A percentile compares a stretch with the other conserved stretches of the same genome.
Conservation (phyloP, 768 basidiomycete species). For the Leccinum fibrillosum region DNA sequence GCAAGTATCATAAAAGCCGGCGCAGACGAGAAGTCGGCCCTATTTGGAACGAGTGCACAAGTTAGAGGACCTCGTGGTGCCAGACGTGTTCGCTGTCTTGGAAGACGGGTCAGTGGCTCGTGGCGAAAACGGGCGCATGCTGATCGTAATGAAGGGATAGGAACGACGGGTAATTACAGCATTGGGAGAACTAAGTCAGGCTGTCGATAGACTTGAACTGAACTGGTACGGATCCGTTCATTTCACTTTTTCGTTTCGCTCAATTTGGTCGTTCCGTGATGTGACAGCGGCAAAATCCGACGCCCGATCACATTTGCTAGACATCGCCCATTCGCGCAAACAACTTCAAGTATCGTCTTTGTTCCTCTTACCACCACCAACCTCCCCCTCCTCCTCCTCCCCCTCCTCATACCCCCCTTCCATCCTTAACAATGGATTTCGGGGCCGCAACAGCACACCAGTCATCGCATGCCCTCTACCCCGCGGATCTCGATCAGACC, state of each 20-base stretch:
- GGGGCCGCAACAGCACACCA: conserved; percentile 35
- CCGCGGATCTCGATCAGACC: conserved; percentile 55
- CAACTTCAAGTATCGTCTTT: conserved; percentile 32
- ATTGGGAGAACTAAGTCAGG: background rate
- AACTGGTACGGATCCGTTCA: conserved; percentile 30
- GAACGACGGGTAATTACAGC: conserved; percentile 7
- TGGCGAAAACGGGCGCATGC: conserved; percentile 12
- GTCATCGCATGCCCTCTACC: conserved; percentile 41
- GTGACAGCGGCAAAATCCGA: conserved; percentile 51
- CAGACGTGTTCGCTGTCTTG: conserved; percentile 6
- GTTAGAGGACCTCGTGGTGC: conserved; percentile 1
- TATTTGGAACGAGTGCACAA: conserved; percentile 1
- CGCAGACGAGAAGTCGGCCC: background rate
- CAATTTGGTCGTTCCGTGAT: conserved; percentile 37
- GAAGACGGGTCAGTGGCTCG: conserved; percentile 18
- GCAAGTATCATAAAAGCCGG: conserved; percentile 4
- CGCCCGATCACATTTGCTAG: conserved; percentile 52
- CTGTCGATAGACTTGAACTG: conserved; percentile 9
- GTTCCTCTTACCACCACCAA: conserved; percentile 32
- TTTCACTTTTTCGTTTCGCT: conserved; percentile 24
- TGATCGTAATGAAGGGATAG: conserved; percentile 15
- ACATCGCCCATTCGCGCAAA: conserved; percentile 32
- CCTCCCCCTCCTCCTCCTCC: conserved; percentile 26
- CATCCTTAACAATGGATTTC: conserved; percentile 56
- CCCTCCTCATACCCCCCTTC: conserved; percentile 33